phyloP scores from a whole-genome alignment of 192 early-diverging fungal genomes.

The Podila epicladia region DNA sequence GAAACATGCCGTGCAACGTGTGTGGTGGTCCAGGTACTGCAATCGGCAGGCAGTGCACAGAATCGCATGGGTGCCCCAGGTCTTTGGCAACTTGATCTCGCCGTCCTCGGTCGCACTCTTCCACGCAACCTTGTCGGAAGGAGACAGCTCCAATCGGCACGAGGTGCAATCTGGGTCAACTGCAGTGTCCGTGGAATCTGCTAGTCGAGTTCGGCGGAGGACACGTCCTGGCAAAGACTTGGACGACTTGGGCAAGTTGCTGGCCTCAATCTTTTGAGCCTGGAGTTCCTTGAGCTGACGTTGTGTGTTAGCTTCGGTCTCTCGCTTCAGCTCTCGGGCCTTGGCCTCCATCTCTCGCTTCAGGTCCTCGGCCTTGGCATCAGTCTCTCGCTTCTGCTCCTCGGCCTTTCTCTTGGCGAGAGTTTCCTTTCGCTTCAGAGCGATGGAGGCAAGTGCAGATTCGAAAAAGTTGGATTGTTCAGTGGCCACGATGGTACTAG shows the following conservation, averaged over 20 bases:
- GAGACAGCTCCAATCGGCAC: constrained; percentile 37
- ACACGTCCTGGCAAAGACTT: constrained; percentile 47
- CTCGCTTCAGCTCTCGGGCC: constrained; percentile 1
- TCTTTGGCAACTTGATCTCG: constrained; percentile 33
- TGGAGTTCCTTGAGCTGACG: constrained; percentile 13
- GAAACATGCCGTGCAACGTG: constrained; percentile 39
- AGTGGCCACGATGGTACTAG: constrained; percentile 5
- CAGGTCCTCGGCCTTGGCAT: background rate
- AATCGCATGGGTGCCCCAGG: constrained; percentile 36
- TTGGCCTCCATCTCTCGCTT: constrained; percentile 2
- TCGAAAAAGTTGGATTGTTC: constrained; percentile 35
- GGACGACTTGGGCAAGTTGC: constrained; percentile 37
- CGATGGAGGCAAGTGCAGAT: constrained; percentile 16
- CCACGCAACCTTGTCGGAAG: constrained; percentile 27
- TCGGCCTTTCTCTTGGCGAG: constrained; percentile 18
- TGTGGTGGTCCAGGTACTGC: constrained; percentile 34
- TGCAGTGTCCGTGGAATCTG: constrained; percentile 2
- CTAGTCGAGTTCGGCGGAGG: constrained; percentile 17
- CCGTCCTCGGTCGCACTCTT: constrained; percentile 20
- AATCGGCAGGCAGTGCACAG: constrained; percentile 26
- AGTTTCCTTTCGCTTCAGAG: constrained; percentile 20
- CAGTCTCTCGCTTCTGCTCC: constrained; percentile 7
- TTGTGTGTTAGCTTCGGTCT: constrained; percentile 1
- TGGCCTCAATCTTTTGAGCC: constrained; percentile 42
- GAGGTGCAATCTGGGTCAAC: constrained; percentile 45